Percentiles rank a stretch among this genome's conserved stretches.
phyloP scores from a whole-genome alignment of 2,329 filamentous ascomycete genomes.

The Exophiala sp. region DNA sequence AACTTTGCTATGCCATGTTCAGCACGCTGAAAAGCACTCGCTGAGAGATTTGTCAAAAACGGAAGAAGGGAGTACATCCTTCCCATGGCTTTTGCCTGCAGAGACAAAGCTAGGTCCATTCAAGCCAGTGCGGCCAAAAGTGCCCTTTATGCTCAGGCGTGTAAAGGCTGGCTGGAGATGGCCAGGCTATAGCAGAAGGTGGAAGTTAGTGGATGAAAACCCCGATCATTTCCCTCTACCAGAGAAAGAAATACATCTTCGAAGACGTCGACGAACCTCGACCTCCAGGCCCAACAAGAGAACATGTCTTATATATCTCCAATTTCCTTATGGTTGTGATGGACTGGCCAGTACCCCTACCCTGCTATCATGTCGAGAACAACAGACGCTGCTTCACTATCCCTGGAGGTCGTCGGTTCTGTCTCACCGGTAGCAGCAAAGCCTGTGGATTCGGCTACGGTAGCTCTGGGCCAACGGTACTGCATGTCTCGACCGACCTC shows the following conservation, averaged over 20 bases:
- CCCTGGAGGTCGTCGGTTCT: conserved; percentile 1
- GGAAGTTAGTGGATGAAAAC: conserved; percentile 13
- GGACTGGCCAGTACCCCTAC: neutral
- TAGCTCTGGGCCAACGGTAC: conserved; percentile 3
- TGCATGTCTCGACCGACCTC: neutral
- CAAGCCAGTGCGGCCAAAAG: conserved; percentile 6
- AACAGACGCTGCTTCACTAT: neutral
- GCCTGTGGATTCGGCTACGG: conserved; percentile 9
- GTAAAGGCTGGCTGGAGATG: conserved; percentile 10
- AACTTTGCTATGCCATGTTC: conserved; percentile 9
- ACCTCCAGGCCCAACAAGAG: neutral
- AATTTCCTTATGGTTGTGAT: conserved; percentile 5
- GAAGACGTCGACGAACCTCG: conserved; percentile 2
- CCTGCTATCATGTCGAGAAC: neutral
- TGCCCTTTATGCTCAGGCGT: conserved; percentile 3
- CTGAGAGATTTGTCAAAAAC: conserved; percentile 8
- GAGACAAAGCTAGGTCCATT: neutral
- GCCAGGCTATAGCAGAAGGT: conserved; percentile 10
- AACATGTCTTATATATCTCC: neutral
- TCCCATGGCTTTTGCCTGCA: neutral
- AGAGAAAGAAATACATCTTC: conserved; percentile 12
- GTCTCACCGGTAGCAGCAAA: conserved; percentile 6
- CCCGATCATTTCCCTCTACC: conserved; percentile 3
- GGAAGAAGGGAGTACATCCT: conserved; percentile 9
- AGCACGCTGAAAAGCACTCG: conserved; percentile 10